Conservation (phyloP, 1,284 basidiomycete species). For the Vanrija pseudolonga region DNA sequence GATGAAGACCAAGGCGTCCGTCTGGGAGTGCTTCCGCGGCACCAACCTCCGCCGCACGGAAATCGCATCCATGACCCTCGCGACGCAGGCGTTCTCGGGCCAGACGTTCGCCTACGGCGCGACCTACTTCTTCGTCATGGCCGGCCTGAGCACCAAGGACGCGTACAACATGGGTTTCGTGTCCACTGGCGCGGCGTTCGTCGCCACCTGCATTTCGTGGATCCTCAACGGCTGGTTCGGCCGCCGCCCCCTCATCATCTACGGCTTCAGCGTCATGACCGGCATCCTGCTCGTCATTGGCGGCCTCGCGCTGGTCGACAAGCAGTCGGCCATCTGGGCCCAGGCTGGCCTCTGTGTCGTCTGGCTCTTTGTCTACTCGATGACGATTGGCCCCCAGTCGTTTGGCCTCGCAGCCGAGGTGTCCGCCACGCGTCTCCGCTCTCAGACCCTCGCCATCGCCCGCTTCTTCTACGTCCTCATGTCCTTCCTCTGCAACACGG, state of each 20-base stretch:
- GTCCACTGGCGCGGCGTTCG: not conserved
- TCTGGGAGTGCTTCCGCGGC: no score
- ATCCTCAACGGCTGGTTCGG: conserved; percentile 1
- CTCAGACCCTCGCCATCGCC: not conserved
- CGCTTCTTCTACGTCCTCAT: not conserved
- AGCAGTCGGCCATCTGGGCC: not conserved
- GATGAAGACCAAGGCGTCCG: no score
- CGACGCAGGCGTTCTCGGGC: conserved; percentile 15
- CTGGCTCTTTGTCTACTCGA: conserved; percentile 12
- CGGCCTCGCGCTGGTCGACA: conserved; percentile 12
- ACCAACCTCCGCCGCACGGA: no score
- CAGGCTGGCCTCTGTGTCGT: conserved; percentile 5
- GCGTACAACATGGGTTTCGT: conserved; percentile 9
- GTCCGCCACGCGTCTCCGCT: conserved; percentile 44
- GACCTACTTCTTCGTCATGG: conserved; percentile 19
- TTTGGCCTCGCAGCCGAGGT: conserved; percentile 47
- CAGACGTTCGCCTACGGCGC: conserved; percentile 16
- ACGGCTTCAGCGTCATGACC: conserved; percentile 45
- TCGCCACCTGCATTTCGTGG: not conserved
- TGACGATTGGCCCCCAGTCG: conserved; percentile 31
- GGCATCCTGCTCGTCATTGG: conserved; percentile 50
- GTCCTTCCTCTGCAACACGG: not conserved
- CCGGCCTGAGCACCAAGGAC: conserved; percentile 4
- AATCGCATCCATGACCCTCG: no score
- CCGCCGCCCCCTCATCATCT: conserved; percentile 4